Evolutionary conservation across 208 protist species (phyloP), one percentile per base, ranked within the genome.

Genomic region (Leishmania tropica): DNA sequence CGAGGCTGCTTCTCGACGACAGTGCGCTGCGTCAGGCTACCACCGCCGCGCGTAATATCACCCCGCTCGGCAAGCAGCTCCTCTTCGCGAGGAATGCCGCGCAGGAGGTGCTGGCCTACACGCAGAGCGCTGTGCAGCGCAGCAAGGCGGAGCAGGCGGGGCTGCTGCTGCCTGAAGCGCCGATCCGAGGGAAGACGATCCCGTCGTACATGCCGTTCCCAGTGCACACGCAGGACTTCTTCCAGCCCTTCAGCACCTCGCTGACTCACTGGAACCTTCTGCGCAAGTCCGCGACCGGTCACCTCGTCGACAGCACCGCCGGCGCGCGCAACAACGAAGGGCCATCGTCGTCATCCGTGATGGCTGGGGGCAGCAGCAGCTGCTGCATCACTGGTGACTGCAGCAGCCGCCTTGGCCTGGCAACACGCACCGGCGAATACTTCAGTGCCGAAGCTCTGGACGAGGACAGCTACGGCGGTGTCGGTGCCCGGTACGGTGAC

Each of bases 181-280:
- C 92, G 21, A 73, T 93, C 17, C 90, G 87, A 1, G 92, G 93
- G 31, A 88, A 88, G 47, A 95, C 85, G 56, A 90, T 96, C 75
- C 93, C 93, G 31, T 70, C 77, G 28, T 94, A 92, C 85, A 76
- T 95, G 60, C 90, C 92, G 17, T 91, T 87, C 70, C 93, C 94
- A 8, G 85, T 96, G 40, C 73, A 78, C 62, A 86, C 95, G 11
- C 80, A 83, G 53, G 67, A 75, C 80, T 97, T 93, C 81, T 97
- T 97, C 62, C 92, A 96, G 84, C 89, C 92, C 51, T 97, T 96
- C 83, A 91, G 81, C 75, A 96, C 94, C 1, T 24, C 83, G 3
- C 86, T 89, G 21, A 60, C 88, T 37, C 85, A 94, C 84, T 97
- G 94, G 93, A 97, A 96, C 64, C 48, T 97, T 45, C 84, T 97